Evolutionary conservation across 345 rosid species (phyloP).

Genomic region (Arabis alpina): DNA sequence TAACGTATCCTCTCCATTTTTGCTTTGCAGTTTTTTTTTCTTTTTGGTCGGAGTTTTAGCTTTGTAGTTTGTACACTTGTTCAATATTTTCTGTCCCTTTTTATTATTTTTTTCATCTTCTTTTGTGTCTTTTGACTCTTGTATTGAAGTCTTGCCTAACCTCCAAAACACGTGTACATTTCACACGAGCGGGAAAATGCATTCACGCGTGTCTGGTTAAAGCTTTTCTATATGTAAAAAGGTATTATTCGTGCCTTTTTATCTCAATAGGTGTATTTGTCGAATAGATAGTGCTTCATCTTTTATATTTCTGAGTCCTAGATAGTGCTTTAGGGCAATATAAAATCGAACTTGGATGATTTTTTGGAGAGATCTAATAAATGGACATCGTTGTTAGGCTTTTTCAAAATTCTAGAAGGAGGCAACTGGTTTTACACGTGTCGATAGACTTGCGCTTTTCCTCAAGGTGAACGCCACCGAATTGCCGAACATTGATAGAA

Average conservation of each 20-base stretch:
- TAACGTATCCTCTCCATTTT: conserved; percentile 7
- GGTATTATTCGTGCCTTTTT: not conserved
- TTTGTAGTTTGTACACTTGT: conserved; percentile 43
- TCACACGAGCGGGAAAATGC: conserved; percentile 27
- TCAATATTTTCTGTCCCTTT: conserved; percentile 10
- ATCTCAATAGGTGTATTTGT: conserved; percentile 3
- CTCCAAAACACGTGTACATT: conserved; percentile 33
- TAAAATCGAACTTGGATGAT: conserved; percentile 10
- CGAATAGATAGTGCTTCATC: conserved; percentile 30
- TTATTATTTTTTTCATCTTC: not conserved
- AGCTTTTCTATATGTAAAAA: no score
- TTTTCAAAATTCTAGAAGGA: conserved; percentile 41
- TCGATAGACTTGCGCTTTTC: not conserved
- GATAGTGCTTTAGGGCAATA: conserved; percentile 19
- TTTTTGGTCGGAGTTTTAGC: conserved; percentile 11
- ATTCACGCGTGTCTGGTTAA: conserved; percentile 21
- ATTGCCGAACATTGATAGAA: conserved; percentile 4
- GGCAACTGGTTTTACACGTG: conserved; percentile 41
- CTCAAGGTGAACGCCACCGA: conserved; percentile 22
- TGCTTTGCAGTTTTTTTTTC: no score
- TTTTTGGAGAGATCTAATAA: conserved; percentile 26
- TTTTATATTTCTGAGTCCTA: not conserved
- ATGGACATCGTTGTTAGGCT: conserved; percentile 38
- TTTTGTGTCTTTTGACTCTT: conserved; percentile 26
- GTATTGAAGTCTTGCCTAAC: conserved; percentile 37